phyloP scores from a whole-genome alignment of 2,329 filamentous ascomycete genomes.

The Calonectria ilicicola region DNA sequence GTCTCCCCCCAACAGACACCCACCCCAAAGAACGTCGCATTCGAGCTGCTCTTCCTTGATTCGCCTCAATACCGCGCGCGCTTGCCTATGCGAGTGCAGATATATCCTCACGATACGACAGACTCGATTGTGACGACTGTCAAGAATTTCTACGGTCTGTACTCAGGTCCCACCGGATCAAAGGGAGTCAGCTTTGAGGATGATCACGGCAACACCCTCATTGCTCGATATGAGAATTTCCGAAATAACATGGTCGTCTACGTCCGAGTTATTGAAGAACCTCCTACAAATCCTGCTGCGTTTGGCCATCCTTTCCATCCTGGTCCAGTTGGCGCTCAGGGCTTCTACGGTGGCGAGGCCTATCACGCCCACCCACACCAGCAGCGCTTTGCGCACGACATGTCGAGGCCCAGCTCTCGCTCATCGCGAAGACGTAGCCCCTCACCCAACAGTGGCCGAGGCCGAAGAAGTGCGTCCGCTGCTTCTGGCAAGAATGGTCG shows the following conservation, averaged over 20 bases:
- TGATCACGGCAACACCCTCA: constrained; percentile 87
- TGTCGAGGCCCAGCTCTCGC: constrained; percentile 77
- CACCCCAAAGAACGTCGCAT: constrained; percentile 80
- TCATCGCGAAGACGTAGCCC: constrained; percentile 81
- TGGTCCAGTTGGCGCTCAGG: constrained; percentile 62
- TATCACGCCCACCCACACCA: constrained; percentile 60
- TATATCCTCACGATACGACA: constrained; percentile 94
- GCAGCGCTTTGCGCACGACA: constrained; percentile 68
- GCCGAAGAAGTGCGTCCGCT: constrained; percentile 82
- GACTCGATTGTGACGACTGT: constrained; percentile 98
- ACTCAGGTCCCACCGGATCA: constrained; percentile 76
- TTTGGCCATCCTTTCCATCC: constrained; percentile 66
- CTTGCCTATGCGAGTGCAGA: constrained; percentile 88
- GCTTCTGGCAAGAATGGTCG: constrained; percentile 74
- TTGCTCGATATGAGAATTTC: constrained; percentile 97
- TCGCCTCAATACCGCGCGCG: constrained; percentile 78
- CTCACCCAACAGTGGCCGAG: constrained; percentile 77
- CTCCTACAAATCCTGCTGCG: constrained; percentile 56
- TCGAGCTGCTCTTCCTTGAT: constrained; percentile 79
- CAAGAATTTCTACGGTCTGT: constrained; percentile 98
- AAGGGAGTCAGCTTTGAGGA: constrained; percentile 97
- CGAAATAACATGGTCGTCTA: constrained; percentile 92
- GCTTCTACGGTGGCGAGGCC: constrained; percentile 66
- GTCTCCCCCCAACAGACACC: constrained; percentile 60
- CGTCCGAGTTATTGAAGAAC: constrained; percentile 82